Base-by-base conservation (phyloP, 2,329 filamentous ascomycete species). In the Aspergillus tamarii region DNA sequence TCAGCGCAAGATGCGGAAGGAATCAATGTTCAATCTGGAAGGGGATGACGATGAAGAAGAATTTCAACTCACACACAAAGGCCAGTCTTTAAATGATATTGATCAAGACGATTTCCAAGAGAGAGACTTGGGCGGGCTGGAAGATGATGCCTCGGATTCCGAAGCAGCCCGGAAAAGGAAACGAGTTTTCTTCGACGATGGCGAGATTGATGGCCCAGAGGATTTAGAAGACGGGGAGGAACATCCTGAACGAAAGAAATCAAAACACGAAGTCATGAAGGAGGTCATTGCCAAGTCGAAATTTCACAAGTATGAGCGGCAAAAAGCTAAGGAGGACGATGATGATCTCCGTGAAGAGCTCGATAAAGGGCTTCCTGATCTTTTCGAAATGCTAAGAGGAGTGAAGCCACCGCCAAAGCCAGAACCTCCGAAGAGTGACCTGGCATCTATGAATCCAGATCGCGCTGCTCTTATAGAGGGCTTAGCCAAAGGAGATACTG, bases 251-350 rank as follows among this genome's bases (percentile, higher is more conserved):
- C 87, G 90, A 64, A 97, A 97, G 78, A 99, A 97, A 82, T 90
- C 90, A 3, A 98, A 97, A 80, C 91, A 95, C 60, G 95, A 99
- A 78, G 92, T 99, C 57, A 97, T 98, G 92, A 91, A 97, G 73
- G 96, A 99, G 78, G 86, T 99, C 65, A 97, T 99, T 69, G 92
- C 94, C 65, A 99, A 99, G 80, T 98, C 94, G 1, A 99, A 99
- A 76, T 84, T 92, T 66, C 87, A 97, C 85, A 98, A 97, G 80
- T 94, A 94, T 74, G 94, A 98, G 80, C 89, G 95, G 46, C 95
- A 99, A 78, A 89, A 92, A 64, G 88, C 88, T 32, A 97, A 97
- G 74, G 95, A 98, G 65, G 93, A 95, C 57, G 95, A 99, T 70
- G 93, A 96, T 57, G 94, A 97, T 68, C 78, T 97, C 60, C 87